Evolutionary conservation across 768 basidiomycete species (phyloP), one percentile per base, ranked within the genome.

Genomic region (Serpula lacrymans): DNA sequence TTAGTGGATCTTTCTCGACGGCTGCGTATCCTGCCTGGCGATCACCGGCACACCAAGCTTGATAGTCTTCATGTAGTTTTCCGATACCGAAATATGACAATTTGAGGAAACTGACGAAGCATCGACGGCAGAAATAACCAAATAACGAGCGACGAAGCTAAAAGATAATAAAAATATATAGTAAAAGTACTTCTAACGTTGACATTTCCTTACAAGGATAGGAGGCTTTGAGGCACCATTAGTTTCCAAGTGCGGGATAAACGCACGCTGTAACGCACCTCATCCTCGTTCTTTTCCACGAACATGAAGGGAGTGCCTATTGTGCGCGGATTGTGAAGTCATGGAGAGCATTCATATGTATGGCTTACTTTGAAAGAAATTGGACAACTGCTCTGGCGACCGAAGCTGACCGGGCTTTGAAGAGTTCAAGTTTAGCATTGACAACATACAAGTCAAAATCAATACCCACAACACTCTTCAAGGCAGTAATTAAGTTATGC

Each of bases 81-180:
- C 74, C 68, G n/a, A 84, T 69, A 9, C 83, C 87, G 34, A 74
- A 71, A 49, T 83, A 89, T 0, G 88, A 86, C 3, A 92, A 67
- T 55, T 90, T 90, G 50, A 75, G 55, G 60, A 83, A 90, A 50
- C 75, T 82, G 35, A 88, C 71, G 45, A 74, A 82, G 54, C 84
- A 88, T 28, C 89, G 74, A 34, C 88, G 82, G 49, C 77, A 80
- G 54, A 90, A 91, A 51, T 79, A 87, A 2, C 88, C 90, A 57
- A 90, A 86, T 16, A 87, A 62, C 2, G 89, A 91, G 14, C 85
- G 80, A 20, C 84, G 79, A 38, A 69, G 70, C 88, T 90, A 39
- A 33, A 36, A 11, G 31, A 28, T 16, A 29, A 35, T 16, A 21
- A 5, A 48, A 52, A 37, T 16, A 53, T 50, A 30, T 48, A 52